Base-by-base conservation (phyloP, 768 basidiomycete species). In the Macrolepiota dolichaula region DNA sequence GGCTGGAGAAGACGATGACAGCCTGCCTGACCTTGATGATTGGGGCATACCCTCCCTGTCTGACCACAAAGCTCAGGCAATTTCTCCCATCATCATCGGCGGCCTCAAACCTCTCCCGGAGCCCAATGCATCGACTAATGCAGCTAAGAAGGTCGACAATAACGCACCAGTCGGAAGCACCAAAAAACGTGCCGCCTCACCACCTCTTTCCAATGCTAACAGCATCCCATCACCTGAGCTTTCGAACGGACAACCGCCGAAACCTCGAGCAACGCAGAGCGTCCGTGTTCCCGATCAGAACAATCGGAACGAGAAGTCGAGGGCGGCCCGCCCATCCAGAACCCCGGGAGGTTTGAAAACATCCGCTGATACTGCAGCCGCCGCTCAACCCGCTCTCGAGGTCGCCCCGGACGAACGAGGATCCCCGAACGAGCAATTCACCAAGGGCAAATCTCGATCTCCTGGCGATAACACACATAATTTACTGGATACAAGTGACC, bases 1-100 rank as follows among this genome's bases (percentile, higher is more conserved):
- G 92, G 92, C 92, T 44, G 88, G 88, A 37, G 91, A 93, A 65
- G 92, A 94, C 59, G 91, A 94, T 64, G 88, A 89, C 67, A 86
- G 82, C 63, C 76, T 94, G 1, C 92, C 92, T 4, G 90, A 92
- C 72, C 78, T 94, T 27, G 85, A 94, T 69, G 92, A 94, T 69
- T 94, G 92, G 92, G 91, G 87, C 19, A 82, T 92, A 49, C 71
- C 74, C 47, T 61, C 64, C 22, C 32, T 67, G 4, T 61, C 60
- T 47, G 72, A 65, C 63, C 71, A 69, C 68, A 67, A 71, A 49
- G 79, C 57, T 35, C 62, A 79, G 49, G 73, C 77, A 57, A 88
- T 89, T 50, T 89, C 89, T 2, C 88, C 89, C 1, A 87, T 90
- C 57, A 77, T 87, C 22, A 82, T 83, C 54, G 86, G 85, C 64